Evolutionary conservation across 768 basidiomycete species (phyloP), one percentile per base, ranked within the genome.

Genomic region (Terana coerulea): DNA sequence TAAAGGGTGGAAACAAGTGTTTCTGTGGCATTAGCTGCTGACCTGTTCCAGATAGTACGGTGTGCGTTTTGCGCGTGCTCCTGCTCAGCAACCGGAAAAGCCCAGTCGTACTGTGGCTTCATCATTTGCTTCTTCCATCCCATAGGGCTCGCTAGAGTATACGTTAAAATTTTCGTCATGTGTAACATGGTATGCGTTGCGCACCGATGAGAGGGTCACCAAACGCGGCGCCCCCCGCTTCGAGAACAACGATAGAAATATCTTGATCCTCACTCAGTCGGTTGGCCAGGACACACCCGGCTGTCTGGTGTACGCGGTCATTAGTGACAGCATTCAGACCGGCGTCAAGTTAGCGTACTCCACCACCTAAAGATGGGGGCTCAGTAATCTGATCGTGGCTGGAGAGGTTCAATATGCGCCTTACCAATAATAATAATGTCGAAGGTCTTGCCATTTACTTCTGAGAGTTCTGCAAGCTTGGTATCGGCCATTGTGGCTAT

Each of bases 201-300:
- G 12, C 17, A 56, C 55, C 41, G 52, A 48, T 26, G 47, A 40
- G 17, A 8, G 39, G 39, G 11, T 40, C 39, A 5, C 7, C 39
- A 5, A 40, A 15, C 5, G 5, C 9, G 3, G 8, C 5, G 21
- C 7, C 15, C 1, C 72, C 71, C 14, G 67, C 64, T 59, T 73
- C 73, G 14, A 74, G 15, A 9, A 74, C 55, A 1, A 48, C 17
- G 10, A 53, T 47, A 3, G 46, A 5, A n/a, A 41, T 19, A 26
- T 24, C 17, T 15, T 19, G 33, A 25, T 53, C 52, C 21, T 53
- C 52, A 21, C 19, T 24, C 11, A 53, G 39, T 4, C 52, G 52
- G 21, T 12, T 22, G 6, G 52, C 52, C 5, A 53, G 19, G 5
- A 53, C 52, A 30, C 52, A 53, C 3, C 52, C 52, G 3, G 52